Evolutionary conservation across 202 grass and related monocot species (phyloP).

Genomic region (Schoenoplectus tabernaemontani): DNA sequence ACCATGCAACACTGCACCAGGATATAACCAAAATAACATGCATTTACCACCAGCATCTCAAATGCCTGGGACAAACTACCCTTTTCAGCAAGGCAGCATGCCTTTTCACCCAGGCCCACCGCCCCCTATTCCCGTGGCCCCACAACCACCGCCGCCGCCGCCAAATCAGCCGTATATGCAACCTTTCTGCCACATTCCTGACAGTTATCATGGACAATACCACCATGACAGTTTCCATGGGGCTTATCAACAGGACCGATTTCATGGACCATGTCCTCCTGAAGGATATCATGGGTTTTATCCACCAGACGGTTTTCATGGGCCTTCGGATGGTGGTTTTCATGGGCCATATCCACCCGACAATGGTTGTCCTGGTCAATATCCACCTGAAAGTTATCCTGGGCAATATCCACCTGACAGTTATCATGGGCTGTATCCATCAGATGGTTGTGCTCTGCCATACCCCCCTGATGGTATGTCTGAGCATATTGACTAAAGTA

Average conservation of each 20-base stretch:
- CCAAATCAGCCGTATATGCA: conserved; percentile 24
- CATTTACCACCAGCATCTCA: conserved; percentile 19
- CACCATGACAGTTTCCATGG: conserved; percentile 19
- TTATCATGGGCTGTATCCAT: not conserved
- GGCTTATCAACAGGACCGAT: conserved; percentile 12
- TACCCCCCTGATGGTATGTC: not conserved
- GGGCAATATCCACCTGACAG: not conserved
- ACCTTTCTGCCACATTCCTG: conserved; percentile 10
- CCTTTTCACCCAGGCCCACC: conserved; percentile 16
- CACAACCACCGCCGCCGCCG: not conserved
- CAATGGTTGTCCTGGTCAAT: conserved; percentile 5
- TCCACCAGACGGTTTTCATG: conserved; percentile 10
- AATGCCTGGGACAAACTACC: conserved; percentile 15
- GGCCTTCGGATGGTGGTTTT: conserved; percentile 8
- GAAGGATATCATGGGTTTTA: conserved; percentile 16
- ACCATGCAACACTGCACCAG: conserved; percentile 12
- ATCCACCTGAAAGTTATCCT: conserved; percentile 5
- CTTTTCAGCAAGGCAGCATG: conserved; percentile 18
- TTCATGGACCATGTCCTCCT: conserved; percentile 17
- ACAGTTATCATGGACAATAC: conserved; percentile 3
- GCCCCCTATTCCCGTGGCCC: not conserved
- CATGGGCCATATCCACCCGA: conserved; percentile 15
- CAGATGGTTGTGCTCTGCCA: not conserved
- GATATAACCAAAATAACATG: conserved; percentile 19
- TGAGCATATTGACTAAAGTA: not conserved